Evolutionary conservation across 371 early-diverging fungal genomes (phyloP), one percentile per base, ranked within the genome.

Genomic region (Mortierella sp.): DNA sequence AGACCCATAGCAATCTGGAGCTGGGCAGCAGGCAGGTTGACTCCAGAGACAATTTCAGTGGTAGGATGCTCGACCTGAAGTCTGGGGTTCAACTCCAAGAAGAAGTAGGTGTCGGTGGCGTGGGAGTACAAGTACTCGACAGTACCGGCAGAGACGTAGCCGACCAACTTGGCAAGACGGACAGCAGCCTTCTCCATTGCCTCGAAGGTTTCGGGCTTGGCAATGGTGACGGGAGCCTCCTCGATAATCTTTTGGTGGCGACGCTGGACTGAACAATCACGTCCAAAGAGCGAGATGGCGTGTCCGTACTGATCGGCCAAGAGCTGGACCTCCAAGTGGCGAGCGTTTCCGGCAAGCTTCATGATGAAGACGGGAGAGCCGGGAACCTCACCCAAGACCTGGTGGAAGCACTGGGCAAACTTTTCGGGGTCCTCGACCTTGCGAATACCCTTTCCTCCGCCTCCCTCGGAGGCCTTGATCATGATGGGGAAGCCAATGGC

Each of bases 31-130:
- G 99, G 99, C 73, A 99, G 90, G 87, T 99, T 98, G 87, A 98
- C 98, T 65, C 98, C 99, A 50, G 98, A 97, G 47, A 99, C 97
- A 95, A 99, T 97, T 89, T 99, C 99, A 24, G 99, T 99, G 38
- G 98, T 98, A 70, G 99, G 99, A 92, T 99, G 99, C 92, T 99
- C 99, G 42, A 99, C 99, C 90, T 99, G 99, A 81, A 99, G 90
- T 79, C 99, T 93, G 48, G 99, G 98, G 91, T 99, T 99, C 73
- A 99, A 91, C 91, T 99, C 99, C 77, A 99, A 90, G 90, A 99
- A 99, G 91, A 96, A 99, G 91, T 96, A 98, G 77, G 96, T 90
- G 79, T 96, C 95, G 55, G 95, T 94, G 0, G 92, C 93, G 60
- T 96, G 95, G 76, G 95, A 95, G 91, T 97, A 99, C 47, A 99